phyloP scores from a whole-genome alignment of 1,139 yeast genomes.

The Cylindricascospora bacillispora region DNA sequence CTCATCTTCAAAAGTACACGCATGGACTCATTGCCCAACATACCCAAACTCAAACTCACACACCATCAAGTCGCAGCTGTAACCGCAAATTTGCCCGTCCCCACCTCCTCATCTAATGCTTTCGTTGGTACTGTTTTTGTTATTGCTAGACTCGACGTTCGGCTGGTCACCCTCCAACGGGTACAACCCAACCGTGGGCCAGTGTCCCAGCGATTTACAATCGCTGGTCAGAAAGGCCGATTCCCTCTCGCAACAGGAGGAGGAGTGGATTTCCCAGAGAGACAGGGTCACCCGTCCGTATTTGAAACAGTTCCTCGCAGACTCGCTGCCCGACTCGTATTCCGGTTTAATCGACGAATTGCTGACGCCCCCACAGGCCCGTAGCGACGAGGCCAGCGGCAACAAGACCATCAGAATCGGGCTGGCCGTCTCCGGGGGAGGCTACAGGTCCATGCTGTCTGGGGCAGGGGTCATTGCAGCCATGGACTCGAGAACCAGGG shows the following conservation, averaged over 20 bases:
- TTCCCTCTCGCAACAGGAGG: slow-evolving; percentile 20
- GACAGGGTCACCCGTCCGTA: slow-evolving; percentile 32
- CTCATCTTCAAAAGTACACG: too few species aligned
- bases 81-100: too few species aligned
- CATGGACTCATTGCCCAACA: too few species aligned
- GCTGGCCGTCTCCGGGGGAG: slow-evolving; percentile 82
- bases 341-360: too few species aligned
- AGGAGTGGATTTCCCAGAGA: slow-evolving; percentile 31
- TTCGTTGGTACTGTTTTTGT: too few species aligned
- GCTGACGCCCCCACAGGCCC: too few species aligned
- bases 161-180: slow-evolving; percentile 34
- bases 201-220: slow-evolving; percentile 4
- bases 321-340: slow-evolving; percentile 41
- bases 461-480: slow-evolving; percentile 88
- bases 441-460: slow-evolving; percentile 77
- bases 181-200: slow-evolving; percentile 48
- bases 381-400: too few species aligned
- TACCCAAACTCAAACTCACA: too few species aligned
- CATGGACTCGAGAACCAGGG: slow-evolving; percentile 57
- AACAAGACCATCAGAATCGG: slow-evolving; percentile 34
- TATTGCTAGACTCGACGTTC: too few species aligned
- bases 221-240: slow-evolving; percentile 31
- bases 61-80: too few species aligned
- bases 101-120: too few species aligned
- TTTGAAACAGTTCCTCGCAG: slow-evolving; percentile 41